These are phyloP conservation scores for Candida sojae DNA, from an alignment of 1,139 yeast genomes.

Conservation along the genomic window DNA sequence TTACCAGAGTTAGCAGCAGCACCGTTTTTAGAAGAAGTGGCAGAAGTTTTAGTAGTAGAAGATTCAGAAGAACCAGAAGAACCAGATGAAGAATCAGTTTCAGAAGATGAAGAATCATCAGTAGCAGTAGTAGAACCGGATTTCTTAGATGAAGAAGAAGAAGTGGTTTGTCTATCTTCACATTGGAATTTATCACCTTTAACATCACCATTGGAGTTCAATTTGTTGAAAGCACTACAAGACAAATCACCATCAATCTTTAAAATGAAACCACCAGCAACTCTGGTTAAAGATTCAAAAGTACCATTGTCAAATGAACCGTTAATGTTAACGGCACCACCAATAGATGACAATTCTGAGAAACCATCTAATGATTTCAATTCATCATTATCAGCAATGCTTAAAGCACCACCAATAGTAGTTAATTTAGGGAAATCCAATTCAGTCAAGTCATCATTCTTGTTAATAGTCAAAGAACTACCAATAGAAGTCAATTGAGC, in stretches of 20 bases:
- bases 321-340: constrained; percentile 81
- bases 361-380: constrained; percentile 71
- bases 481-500: constrained; percentile 65
- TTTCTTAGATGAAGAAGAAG: constrained; percentile 47
- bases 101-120: constrained; percentile 17
- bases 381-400: constrained; percentile 77
- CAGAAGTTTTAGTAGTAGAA: constrained; percentile 21
- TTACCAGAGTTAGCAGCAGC: constrained; percentile 37
- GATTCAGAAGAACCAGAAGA: constrained; percentile 26
- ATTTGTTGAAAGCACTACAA: constrained; percentile 72
- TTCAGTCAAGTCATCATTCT: constrained; percentile 71
- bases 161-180: constrained; percentile 60
- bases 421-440: constrained; percentile 71
- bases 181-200: constrained; percentile 90
- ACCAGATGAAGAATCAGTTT: constrained; percentile 23
- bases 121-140: constrained; percentile 27
- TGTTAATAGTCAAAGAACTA: constrained; percentile 74
- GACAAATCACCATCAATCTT: constrained; percentile 78
- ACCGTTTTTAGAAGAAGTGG: constrained; percentile 20
- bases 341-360: constrained; percentile 69
- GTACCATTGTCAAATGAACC: constrained; percentile 85
- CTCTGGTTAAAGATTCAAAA: constrained; percentile 68
- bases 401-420: constrained; percentile 84
- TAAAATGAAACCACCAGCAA: constrained; percentile 89
- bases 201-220: constrained; percentile 72